These are phyloP conservation scores for Reutealis trisperma DNA, from an alignment of 345 rosid genomes.

Conservation along the genomic window DNA sequence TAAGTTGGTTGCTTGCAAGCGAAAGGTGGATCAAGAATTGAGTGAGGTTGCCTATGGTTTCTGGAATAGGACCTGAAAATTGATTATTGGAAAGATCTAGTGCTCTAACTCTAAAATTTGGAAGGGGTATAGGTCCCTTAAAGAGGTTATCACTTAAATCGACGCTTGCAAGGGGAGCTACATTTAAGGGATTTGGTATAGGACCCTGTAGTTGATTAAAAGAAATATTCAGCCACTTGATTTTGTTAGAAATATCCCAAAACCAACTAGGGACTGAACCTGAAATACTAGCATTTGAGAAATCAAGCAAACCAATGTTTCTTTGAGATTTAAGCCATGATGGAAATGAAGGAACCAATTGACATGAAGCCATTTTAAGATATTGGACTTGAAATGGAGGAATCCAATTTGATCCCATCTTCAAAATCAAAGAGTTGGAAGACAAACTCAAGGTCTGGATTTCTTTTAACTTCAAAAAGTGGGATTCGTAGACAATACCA, in stretches of 20 bases:
- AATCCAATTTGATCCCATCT: constrained; percentile 45
- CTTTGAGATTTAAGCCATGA: constrained; percentile 59
- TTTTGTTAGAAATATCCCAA: constrained; percentile 27
- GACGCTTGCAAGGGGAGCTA: constrained; percentile 1
- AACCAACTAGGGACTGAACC: constrained; percentile 49
- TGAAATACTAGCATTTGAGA: constrained; percentile 46
- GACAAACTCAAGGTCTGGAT: constrained; percentile 38
- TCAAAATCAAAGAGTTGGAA: constrained; percentile 40
- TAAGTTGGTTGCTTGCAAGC: constrained; percentile 10
- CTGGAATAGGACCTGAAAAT: constrained; percentile 19
- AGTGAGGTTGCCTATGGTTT: background rate
- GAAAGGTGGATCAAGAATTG: constrained; percentile 2
- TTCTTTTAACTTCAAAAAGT: constrained; percentile 38
- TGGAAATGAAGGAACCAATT: constrained; percentile 56
- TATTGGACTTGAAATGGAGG: constrained; percentile 53
- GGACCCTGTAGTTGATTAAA: constrained; percentile 9
- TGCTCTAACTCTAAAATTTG: background rate
- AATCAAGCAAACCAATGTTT: constrained; percentile 34
- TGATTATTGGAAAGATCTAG: constrained; percentile 16
- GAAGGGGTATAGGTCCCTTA: constrained; percentile 17
- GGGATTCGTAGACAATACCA: constrained; percentile 42
- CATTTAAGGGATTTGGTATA: constrained; percentile 2
- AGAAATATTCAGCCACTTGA: constrained; percentile 14
- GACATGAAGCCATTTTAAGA: constrained; percentile 51
- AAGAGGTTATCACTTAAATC: constrained; percentile 22